phyloP scores from a whole-genome alignment of 768 basidiomycete species.

The Nidularia sp. region DNA sequence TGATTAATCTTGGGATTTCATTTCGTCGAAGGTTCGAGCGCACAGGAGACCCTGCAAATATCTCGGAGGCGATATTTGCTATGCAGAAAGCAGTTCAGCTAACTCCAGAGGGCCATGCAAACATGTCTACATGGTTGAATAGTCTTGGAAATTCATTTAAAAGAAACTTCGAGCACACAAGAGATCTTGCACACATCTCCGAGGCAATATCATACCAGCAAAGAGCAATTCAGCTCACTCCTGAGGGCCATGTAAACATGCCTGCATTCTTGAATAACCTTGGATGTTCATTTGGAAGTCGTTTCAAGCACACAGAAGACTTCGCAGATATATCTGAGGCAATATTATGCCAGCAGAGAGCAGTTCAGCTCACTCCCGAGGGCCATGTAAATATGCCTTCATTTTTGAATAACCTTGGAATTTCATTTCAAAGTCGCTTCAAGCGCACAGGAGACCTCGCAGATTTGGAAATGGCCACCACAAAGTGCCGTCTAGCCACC shows the following conservation, averaged over 20 bases:
- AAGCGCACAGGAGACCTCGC: constrained; percentile 12
- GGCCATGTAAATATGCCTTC: neutral
- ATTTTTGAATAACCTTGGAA: constrained; percentile 13
- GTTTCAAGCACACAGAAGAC: constrained; percentile 10
- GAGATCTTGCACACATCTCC: constrained; percentile 7
- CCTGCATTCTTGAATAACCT: constrained; percentile 10
- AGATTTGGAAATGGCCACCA: constrained; percentile 11
- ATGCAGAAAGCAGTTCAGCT: neutral
- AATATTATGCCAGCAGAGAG: neutral
- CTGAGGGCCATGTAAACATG: neutral
- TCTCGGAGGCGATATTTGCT: neutral
- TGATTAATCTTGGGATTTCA: neutral
- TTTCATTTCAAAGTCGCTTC: constrained; percentile 13
- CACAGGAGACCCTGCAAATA: neutral
- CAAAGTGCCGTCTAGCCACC: neutral
- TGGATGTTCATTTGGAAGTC: constrained; percentile 10
- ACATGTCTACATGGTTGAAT: neutral
- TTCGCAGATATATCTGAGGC: constrained; percentile 8
- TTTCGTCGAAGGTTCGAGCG: neutral
- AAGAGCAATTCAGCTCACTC: neutral
- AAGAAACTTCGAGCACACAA: neutral
- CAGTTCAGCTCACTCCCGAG: neutral
- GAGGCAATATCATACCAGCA: constrained; percentile 1
- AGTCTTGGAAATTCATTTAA: constrained; percentile 3
- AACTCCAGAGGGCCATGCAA: no score